Conservation (phyloP, 441 rosid genomes). For the Croton setiger region DNA sequence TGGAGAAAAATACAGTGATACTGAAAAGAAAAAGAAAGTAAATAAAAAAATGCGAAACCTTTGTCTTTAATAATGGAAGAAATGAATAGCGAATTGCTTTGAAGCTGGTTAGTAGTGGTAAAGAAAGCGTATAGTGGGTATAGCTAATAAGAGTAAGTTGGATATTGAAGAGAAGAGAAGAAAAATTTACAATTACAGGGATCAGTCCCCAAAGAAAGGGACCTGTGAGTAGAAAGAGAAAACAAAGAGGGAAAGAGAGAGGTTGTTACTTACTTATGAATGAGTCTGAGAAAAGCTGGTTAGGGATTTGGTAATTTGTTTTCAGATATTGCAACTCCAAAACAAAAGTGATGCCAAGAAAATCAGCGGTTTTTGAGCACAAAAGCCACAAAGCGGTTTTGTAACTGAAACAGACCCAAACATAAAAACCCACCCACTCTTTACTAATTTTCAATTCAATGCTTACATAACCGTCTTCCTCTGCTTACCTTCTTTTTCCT, state of each 20-base stretch:
- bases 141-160: slow-evolving; percentile 1
- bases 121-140: slow-evolving; percentile 8
- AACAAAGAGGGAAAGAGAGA: slow-evolving; percentile 7
- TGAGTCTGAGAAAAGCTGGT: slow-evolving; percentile 18
- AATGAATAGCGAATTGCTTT: background rate
- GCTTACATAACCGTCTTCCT: slow-evolving; percentile 42
- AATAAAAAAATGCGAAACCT: too few species aligned
- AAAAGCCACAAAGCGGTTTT: slow-evolving; percentile 37
- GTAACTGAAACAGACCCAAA: slow-evolving; percentile 46
- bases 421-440: background rate
- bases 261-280: background rate
- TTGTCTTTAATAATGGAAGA: too few species aligned
- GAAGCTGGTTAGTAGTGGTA: slow-evolving; percentile 8
- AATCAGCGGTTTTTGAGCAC: slow-evolving; percentile 23
- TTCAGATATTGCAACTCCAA: background rate
- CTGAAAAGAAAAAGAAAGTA: too few species aligned
- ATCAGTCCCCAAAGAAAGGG: slow-evolving; percentile 14
- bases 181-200: background rate
- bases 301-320: slow-evolving; percentile 33
- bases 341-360: slow-evolving; percentile 22
- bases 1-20: too few species aligned
- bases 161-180: background rate
- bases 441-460: slow-evolving; percentile 27
- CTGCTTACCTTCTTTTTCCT: slow-evolving; percentile 14
- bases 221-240: slow-evolving; percentile 19